Evolutionary conservation across 164 flowering plant species (phyloP), one percentile per base, ranked within the genome.

Genomic region (Kingdonia uniflora): DNA sequence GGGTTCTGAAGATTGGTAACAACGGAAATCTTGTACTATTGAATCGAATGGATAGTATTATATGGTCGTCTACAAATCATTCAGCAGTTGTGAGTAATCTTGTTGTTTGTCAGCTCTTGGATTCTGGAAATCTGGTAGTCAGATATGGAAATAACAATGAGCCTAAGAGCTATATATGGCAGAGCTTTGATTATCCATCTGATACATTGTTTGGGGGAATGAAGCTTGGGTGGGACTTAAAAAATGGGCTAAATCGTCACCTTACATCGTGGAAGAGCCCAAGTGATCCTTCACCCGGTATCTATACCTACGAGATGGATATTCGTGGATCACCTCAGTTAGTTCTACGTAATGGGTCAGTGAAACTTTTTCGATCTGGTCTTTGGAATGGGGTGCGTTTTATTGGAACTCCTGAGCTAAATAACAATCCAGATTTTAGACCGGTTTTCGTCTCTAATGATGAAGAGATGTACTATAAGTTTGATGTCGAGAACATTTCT

Each of bases 171-270:
- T 61, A 13, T 47, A 6, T 60, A 1, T 75, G 80, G 76, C 76
- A 76, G 59, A 68, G 80, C 33, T 76, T 73, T 50, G 75, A 76
- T 52, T 51, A 65, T 50, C 80, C 74, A 0, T 13, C 49, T 0
- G 64, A 73, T 51, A 71, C 75, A 0, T 16, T 56, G 35, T 11
- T 76, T 11, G 68, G 71, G 0, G 68, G 70, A 1, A 59, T 66
- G 74, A 68, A 68, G 45, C 14, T 65, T 0, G 77, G 80, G 3
- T 21, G 56, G 39, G 54, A 76, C 52, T 29, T 56, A 0, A 50
- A 8, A 11, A 66, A 39, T 0, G 68, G 67, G 1, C 41, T 26
- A 35, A 60, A 69, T 7, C 5, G 61, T 19, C 41, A 56, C 40
- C 21, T 68, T 2, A n/a, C 68, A 6, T 65, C 80, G 0, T 76